Evolutionary conservation across 441 rosid species (phyloP).

Genomic region (Populus hybrid): DNA sequence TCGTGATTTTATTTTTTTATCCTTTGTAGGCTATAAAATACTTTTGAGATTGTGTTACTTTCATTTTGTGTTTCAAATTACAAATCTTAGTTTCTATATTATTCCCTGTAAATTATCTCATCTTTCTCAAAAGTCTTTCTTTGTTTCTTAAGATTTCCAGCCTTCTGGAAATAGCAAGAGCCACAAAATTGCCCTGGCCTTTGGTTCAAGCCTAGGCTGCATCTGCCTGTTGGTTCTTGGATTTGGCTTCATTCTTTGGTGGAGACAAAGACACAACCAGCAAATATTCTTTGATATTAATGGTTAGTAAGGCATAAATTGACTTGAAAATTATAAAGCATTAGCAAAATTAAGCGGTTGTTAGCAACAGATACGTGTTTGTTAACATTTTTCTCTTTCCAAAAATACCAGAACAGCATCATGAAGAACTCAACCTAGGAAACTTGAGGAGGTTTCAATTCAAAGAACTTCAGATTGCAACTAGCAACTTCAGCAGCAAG

Average conservation of each 20-base stretch:
- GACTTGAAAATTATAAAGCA: not conserved
- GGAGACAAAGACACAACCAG: conserved; percentile 71
- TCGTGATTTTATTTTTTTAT: conserved; percentile 7
- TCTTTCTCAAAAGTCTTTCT: conserved; percentile 15
- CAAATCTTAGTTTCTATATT: not conserved
- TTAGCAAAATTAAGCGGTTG: not conserved
- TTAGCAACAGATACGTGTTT: not conserved
- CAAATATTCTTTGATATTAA: conserved; percentile 83
- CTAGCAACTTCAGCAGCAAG: conserved; percentile 79
- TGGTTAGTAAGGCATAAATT: conserved; percentile 40
- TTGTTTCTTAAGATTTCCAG: conserved; percentile 35
- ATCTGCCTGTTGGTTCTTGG: conserved; percentile 62
- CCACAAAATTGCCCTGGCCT: conserved; percentile 67
- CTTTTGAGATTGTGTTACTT: not conserved
- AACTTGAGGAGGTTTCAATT: conserved; percentile 78
- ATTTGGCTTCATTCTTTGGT: conserved; percentile 70
- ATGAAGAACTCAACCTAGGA: conserved; percentile 70
- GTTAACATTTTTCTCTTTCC: conserved; percentile 4
- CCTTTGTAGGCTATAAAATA: not conserved
- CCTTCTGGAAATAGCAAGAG: conserved; percentile 43
- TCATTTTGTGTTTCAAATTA: not conserved
- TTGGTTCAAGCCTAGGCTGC: conserved; percentile 70
- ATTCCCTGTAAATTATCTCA: not conserved
- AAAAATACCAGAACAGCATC: conserved; percentile 43
- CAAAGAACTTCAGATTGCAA: conserved; percentile 79